phyloP scores from a whole-genome alignment of 2,329 filamentous ascomycete species.

The Clarireedia monteithiana region DNA sequence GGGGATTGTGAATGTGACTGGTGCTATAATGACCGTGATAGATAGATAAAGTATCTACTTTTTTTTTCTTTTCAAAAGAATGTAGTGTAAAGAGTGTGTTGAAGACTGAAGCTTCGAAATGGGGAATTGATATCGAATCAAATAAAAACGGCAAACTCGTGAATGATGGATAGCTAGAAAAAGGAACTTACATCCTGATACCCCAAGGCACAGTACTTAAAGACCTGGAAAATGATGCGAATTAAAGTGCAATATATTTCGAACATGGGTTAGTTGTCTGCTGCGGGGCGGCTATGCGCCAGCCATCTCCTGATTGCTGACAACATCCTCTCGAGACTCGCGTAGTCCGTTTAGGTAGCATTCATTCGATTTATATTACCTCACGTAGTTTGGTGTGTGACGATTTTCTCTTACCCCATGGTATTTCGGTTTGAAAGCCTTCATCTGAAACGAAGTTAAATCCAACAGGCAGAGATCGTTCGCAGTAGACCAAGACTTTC shows the following conservation, averaged over 20 bases:
- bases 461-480: not conserved
- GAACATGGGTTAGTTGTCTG: not conserved
- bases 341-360: not conserved
- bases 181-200: not conserved
- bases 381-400: not conserved
- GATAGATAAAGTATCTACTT: not conserved
- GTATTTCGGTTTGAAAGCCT: no score
- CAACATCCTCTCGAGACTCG: not conserved
- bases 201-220: not conserved
- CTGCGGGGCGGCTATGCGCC: not conserved
- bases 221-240: not conserved
- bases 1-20: not conserved
- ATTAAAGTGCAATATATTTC: not conserved
- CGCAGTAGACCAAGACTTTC: not conserved
- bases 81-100: not conserved
- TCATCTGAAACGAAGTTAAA: not conserved
- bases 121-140: not conserved
- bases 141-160: not conserved
- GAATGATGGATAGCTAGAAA: not conserved
- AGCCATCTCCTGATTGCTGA: not conserved
- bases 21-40: not conserved
- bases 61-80: constrained; percentile 2
- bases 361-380: not conserved
- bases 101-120: constrained; percentile 3
- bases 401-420: not conserved